phyloP scores from a whole-genome alignment of 257 asterid genomes.

The Solanum ossicruentum region DNA sequence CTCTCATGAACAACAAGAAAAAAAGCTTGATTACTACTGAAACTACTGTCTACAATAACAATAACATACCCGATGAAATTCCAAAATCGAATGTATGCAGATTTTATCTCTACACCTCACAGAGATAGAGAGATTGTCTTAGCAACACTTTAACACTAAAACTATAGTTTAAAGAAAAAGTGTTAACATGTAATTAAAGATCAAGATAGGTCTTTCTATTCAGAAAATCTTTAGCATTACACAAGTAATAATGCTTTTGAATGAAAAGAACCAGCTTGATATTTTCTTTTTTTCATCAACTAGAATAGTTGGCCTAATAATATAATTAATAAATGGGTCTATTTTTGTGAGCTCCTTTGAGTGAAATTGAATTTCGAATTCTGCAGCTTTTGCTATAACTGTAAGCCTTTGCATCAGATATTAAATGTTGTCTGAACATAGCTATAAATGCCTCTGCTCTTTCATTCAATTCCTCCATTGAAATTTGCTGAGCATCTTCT shows the following conservation, averaged over 20 bases:
- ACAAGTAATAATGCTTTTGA: not conserved
- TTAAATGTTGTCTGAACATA: slow-evolving; percentile 88
- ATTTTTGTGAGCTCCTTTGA: not conserved
- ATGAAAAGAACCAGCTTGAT: not conserved
- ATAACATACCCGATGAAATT: too few species aligned
- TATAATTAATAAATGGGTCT: not conserved
- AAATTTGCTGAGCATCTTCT: slow-evolving; percentile 28
- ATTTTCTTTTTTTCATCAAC: not conserved
- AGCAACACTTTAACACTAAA: not conserved
- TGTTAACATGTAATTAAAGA: not conserved
- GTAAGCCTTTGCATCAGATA: slow-evolving; percentile 48
- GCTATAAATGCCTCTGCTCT: slow-evolving; percentile 85
- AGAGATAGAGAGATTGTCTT: too few species aligned
- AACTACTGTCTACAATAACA: too few species aligned
- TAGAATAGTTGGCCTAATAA: not conserved
- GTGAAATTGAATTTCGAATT: not conserved
- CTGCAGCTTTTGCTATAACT: slow-evolving; percentile 14
- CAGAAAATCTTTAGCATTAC: not conserved
- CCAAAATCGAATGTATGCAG: too few species aligned
- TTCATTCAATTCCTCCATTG: slow-evolving; percentile 70
- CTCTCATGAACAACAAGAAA: not conserved
- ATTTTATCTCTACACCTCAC: too few species aligned
- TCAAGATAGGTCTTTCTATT: not conserved
- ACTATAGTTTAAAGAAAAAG: not conserved
- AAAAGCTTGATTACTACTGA: not conserved